Conservation (phyloP, 176 grass and related monocot species). For the Metroxylon sagu region DNA sequence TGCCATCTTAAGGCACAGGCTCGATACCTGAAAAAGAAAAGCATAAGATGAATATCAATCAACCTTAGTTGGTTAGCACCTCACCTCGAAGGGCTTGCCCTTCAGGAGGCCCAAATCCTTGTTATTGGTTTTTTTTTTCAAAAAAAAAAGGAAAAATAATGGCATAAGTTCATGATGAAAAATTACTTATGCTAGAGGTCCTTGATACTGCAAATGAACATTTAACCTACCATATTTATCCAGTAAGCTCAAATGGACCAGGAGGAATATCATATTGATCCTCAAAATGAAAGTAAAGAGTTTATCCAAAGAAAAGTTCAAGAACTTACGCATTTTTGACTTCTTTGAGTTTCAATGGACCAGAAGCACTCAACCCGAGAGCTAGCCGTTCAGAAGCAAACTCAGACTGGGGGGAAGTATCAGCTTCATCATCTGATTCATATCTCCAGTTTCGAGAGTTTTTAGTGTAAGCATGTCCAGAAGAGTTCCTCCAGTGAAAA, state of each 20-base stretch:
- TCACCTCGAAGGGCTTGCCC: too few relatives aligned
- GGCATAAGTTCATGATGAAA: too few relatives aligned
- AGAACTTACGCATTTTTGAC: slow-evolving; percentile 92
- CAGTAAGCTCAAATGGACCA: too few relatives aligned
- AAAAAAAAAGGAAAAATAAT: slow-evolving; percentile 14
- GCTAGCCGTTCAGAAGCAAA: slow-evolving; percentile 43
- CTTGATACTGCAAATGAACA: too few relatives aligned
- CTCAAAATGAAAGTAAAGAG: too few relatives aligned
- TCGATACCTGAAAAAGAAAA: slow-evolving; percentile 44
- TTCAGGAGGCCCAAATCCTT: too few relatives aligned
- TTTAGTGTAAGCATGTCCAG: slow-evolving; percentile 26
- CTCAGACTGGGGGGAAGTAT: slow-evolving; percentile 24
- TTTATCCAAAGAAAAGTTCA: neutral
- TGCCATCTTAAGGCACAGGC: slow-evolving; percentile 88
- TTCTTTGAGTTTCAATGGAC: slow-evolving; percentile 72
- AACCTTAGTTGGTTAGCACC: too few relatives aligned
- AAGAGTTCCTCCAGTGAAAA: slow-evolving; percentile 30
- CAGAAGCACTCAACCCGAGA: slow-evolving; percentile 74
- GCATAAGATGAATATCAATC: too few relatives aligned
- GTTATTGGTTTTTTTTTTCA: too few relatives aligned
- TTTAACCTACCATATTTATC: too few relatives aligned
- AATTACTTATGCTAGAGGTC: too few relatives aligned
- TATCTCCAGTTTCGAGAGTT: slow-evolving; percentile 47
- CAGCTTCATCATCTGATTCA: slow-evolving; percentile 49
- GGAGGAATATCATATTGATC: too few relatives aligned